Evolutionary conservation across 208 protist genomes (phyloP), one percentile per base, ranked within the genome.

Genomic region (Leishmania martiniquensis): DNA sequence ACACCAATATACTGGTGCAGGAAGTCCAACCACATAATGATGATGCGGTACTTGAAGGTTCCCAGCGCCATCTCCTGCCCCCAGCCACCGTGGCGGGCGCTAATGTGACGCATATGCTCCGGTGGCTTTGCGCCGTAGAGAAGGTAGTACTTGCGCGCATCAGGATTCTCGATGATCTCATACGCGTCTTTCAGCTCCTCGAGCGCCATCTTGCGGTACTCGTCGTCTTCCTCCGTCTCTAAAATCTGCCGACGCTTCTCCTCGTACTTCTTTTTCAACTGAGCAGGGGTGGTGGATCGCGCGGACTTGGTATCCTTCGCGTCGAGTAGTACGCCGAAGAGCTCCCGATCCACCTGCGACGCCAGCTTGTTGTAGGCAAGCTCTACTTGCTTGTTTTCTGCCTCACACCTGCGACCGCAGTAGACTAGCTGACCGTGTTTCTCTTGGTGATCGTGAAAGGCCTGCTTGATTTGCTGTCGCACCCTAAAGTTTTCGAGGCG

Each of bases 121-220:
- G 95, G 95, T 22, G 95, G 92, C 76, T 95, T 96, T 25, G 83
- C 81, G 25, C 93, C 95, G 77, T 98, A 98, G 25, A 98, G 84
- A 55, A 96, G 85, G 84, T 98, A 98, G 85, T 96, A 98, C 81
- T 92, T 94, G 57, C 90, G 79, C 5, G 91, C 91, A 39, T 97
- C 93, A 49, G 91, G 84, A 75, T 94, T 87, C 25, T 92, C 83
- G 59, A 97, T 84, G 81, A 96, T 96, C 44, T 97, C 93, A 78
- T 96, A 96, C 55, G 93, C 93, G 72, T 96, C 91, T 76, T 91
- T 91, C 20, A 97, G 76, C 72, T 97, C 93, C 80, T 95, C 90
- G 10, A 97, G 82, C 29, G 85, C 89, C 90, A 97, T 97, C 67
- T 82, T 83, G 60, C 91, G 84, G 66, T 94, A 91, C 77, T 96